Percentiles rank a stretch among this genome's conserved stretches.
Evolutionary conservation across 768 basidiomycete species (phyloP).

Genomic region (Leccinum boreale): DNA sequence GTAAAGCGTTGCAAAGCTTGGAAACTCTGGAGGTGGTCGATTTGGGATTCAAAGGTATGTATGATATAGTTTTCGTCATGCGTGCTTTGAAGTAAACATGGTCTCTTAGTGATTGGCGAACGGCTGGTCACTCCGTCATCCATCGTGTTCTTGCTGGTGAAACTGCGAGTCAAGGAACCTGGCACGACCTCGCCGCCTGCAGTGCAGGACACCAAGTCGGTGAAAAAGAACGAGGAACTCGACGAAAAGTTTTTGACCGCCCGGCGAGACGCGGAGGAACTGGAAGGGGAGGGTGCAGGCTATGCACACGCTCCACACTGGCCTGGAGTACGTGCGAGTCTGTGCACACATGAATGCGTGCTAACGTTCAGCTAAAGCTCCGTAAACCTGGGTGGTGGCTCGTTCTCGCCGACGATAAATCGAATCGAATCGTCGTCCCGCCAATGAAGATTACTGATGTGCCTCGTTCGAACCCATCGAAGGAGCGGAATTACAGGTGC

Average conservation of each 20-base stretch:
- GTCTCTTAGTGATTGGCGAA: slow-evolving; percentile 78
- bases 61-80: not conserved
- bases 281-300: slow-evolving; percentile 44
- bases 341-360: not conserved
- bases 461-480: slow-evolving; percentile 53
- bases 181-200: slow-evolving; percentile 30
- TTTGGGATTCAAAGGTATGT: slow-evolving; percentile 79
- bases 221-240: slow-evolving; percentile 51
- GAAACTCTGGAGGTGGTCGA: slow-evolving; percentile 76
- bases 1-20: slow-evolving; percentile 67
- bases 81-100: not conserved
- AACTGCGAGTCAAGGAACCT: slow-evolving; percentile 71
- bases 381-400: slow-evolving; percentile 94
- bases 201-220: slow-evolving; percentile 40
- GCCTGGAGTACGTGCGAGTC: slow-evolving; percentile 64
- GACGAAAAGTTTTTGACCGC: slow-evolving; percentile 70
- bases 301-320: slow-evolving; percentile 91
- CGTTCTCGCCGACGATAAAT: slow-evolving; percentile 83
- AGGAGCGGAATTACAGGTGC: slow-evolving; percentile 61
- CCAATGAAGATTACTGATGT: slow-evolving; percentile 81
- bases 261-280: slow-evolving; percentile 60
- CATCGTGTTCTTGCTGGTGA: slow-evolving; percentile 82
- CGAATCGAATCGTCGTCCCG: slow-evolving; percentile 81
- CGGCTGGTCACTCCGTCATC: slow-evolving; percentile 82
- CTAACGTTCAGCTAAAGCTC: slow-evolving; percentile 41